Evolutionary conservation across 2,329 filamentous ascomycete genomes (phyloP).

Genomic region (Rosellinia necatrix): DNA sequence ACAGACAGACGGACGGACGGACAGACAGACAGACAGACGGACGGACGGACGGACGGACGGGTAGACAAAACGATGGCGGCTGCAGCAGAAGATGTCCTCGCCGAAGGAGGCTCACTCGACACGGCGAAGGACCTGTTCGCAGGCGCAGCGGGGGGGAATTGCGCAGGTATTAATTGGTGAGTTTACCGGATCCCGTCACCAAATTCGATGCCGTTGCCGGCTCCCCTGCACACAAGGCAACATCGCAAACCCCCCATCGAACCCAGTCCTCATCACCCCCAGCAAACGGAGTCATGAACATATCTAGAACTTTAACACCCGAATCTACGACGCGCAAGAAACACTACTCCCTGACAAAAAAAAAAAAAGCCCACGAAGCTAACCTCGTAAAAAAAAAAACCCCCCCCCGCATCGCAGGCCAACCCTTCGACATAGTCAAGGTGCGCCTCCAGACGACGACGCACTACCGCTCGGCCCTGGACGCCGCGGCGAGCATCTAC

Average conservation of each 20-base stretch:
- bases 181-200: too few species aligned
- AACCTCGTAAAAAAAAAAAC: too few species aligned
- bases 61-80: constrained; percentile 38
- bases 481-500: constrained; percentile 83
- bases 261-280: too few species aligned
- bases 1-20: too few species aligned
- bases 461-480: constrained; percentile 78
- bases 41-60: constrained; percentile 14
- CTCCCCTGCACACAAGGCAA: too few species aligned
- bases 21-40: constrained; percentile 5
- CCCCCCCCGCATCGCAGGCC: constrained; percentile 50
- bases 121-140: constrained; percentile 89
- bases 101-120: constrained; percentile 51
- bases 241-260: too few species aligned
- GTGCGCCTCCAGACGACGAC: constrained; percentile 91
- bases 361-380: not conserved
- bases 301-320: too few species aligned
- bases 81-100: constrained; percentile 39
- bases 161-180: constrained; percentile 92
- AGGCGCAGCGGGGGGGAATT: constrained; percentile 86
- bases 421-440: constrained; percentile 91
- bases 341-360: not conserved
- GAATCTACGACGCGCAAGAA: not conserved
- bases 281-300: too few species aligned
- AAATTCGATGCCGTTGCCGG: too few species aligned